phyloP scores from a whole-genome alignment of 2,329 filamentous ascomycete genomes.

The Aureobasidium sp. region DNA sequence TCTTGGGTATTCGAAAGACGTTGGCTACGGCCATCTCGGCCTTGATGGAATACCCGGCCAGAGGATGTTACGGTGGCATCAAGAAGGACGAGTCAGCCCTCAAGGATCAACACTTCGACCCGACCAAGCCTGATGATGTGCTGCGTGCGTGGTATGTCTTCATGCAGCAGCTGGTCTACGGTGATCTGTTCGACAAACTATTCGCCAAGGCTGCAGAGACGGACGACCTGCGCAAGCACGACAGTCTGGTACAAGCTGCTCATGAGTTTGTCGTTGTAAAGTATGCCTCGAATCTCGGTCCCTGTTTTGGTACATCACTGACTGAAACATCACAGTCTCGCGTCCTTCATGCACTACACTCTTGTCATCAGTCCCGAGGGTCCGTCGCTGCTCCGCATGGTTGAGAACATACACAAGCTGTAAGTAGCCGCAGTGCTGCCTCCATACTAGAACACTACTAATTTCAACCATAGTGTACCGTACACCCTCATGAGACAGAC shows the following conservation, averaged over 20 bases:
- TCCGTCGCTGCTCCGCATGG: conserved; percentile 60
- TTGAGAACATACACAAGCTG: conserved; percentile 61
- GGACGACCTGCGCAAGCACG: conserved; percentile 55
- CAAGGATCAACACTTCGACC: conserved; percentile 44
- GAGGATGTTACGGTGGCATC: conserved; percentile 58
- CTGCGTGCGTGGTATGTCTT: conserved; percentile 59
- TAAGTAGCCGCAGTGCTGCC: conserved; percentile 10
- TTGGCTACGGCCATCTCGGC: conserved; percentile 63
- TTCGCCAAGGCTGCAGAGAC: conserved; percentile 54
- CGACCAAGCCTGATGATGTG: conserved; percentile 50
- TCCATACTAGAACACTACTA: background rate
- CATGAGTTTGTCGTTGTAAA: conserved; percentile 63
- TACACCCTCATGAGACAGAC: conserved; percentile 66
- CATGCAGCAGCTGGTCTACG: conserved; percentile 58
- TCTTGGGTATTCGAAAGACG: conserved; percentile 64
- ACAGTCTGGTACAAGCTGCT: conserved; percentile 52
- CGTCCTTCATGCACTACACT: conserved; percentile 64
- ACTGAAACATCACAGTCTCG: conserved; percentile 43
- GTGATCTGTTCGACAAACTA: conserved; percentile 55
- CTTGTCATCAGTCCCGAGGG: conserved; percentile 67
- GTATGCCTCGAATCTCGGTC: conserved; percentile 34
- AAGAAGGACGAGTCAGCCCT: conserved; percentile 28
- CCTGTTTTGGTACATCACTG: too few relatives aligned
- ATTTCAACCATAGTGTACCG: conserved; percentile 30
- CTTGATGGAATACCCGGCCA: conserved; percentile 58